Evolutionary conservation across 192 early-diverging fungal genomes (phyloP).

Genomic region (Coemansia sp.): DNA sequence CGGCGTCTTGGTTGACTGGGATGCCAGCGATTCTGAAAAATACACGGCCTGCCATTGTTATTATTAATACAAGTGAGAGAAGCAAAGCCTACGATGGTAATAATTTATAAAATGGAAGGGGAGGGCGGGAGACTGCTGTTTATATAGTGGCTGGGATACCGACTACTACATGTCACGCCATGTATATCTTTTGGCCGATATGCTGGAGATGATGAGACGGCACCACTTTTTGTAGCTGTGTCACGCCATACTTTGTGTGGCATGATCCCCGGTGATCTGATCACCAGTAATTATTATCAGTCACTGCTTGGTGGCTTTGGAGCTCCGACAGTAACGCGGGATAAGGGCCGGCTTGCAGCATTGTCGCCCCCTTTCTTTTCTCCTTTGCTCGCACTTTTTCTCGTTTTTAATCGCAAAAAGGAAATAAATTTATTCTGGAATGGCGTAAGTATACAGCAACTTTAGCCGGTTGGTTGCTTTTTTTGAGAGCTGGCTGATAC

Average conservation of each 20-base stretch:
- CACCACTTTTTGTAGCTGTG: too few species aligned
- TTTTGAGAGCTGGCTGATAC: too few species aligned
- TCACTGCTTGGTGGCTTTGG: neutral
- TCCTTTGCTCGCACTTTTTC: neutral
- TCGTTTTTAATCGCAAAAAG: neutral
- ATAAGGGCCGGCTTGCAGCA: neutral
- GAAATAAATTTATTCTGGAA: neutral
- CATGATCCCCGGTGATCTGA: neutral
- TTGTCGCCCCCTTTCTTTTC: neutral
- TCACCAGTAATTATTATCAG: neutral
- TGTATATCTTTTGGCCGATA: neutral
- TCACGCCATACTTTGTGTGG: neutral
- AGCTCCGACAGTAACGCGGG: neutral
- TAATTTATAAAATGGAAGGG: too few species aligned
- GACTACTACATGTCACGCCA: neutral
- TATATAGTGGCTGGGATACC: neutral
- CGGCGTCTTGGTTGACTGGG: slow-evolving; percentile 39
- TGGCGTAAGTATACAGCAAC: slow-evolving; percentile 6
- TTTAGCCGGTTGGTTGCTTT: too few species aligned
- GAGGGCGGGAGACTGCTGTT: too few species aligned
- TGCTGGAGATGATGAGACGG: neutral
- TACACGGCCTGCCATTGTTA: slow-evolving; percentile 22
- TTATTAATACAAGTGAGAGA: neutral
- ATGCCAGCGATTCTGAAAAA: slow-evolving; percentile 43
- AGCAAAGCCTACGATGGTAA: too few species aligned